These are phyloP conservation scores for Periconia macrospinosa DNA, from an alignment of 2,329 filamentous ascomycete species.

Conservation along the genomic window DNA sequence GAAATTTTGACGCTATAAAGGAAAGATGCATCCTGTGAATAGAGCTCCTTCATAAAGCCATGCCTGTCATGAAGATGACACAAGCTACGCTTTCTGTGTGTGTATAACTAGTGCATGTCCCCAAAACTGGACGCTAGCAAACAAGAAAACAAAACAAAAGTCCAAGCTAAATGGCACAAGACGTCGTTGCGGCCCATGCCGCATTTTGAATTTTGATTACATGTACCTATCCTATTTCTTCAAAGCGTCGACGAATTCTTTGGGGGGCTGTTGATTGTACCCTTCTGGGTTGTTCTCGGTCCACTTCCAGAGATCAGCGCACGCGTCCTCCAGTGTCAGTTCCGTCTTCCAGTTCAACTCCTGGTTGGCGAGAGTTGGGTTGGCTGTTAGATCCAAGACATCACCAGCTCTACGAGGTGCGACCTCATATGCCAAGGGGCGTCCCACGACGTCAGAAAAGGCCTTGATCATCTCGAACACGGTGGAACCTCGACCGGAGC, in stretches of 20 bases:
- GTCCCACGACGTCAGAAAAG: constrained; percentile 84
- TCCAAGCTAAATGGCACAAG: too few relatives aligned
- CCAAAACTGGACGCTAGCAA: too few relatives aligned
- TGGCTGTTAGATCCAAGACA: constrained; percentile 91
- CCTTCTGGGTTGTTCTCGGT: constrained; percentile 95
- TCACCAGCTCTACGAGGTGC: constrained; percentile 81
- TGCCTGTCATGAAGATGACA: not conserved
- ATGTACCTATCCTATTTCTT: constrained; percentile 31
- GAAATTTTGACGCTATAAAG: not conserved
- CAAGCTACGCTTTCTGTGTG: not conserved
- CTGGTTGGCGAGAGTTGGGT: constrained; percentile 81
- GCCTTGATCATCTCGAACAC: constrained; percentile 98
- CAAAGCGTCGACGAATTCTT: constrained; percentile 69
- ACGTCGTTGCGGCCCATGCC: not conserved
- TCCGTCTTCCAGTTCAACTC: constrained; percentile 94
- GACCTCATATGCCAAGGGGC: constrained; percentile 83
- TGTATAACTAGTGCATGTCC: too few relatives aligned
- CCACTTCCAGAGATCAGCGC: constrained; percentile 94
- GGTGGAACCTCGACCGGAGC: constrained; percentile 90
- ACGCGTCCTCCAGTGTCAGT: constrained; percentile 87
- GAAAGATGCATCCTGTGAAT: not conserved
- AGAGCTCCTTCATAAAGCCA: not conserved
- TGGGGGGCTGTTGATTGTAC: constrained; percentile 88
- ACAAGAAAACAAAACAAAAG: too few relatives aligned
- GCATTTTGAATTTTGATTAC: not conserved